Conservation (phyloP, 192 early-diverging fungal genomes). For the Coemansia furcata region DNA sequence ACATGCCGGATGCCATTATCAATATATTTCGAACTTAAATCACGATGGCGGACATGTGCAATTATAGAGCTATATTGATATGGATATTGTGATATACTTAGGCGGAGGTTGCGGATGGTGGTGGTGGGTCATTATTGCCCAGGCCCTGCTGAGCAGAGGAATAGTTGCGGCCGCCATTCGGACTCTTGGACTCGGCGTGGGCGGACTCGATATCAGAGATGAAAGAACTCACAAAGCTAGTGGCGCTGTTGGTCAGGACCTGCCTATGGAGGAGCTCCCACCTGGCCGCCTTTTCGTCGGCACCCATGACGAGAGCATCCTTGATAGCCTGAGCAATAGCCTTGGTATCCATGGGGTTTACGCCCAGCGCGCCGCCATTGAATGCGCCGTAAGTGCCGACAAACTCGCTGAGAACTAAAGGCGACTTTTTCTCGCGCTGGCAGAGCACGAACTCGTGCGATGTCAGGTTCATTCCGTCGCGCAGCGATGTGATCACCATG, state of each 20-base stretch:
- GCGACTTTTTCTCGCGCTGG: conserved; percentile 77
- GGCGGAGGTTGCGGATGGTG: not conserved
- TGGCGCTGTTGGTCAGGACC: conserved; percentile 66
- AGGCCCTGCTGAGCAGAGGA: not conserved
- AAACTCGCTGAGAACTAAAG: conserved; percentile 94
- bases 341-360: conserved; percentile 97
- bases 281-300: conserved; percentile 71
- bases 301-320: conserved; percentile 77
- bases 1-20: not conserved
- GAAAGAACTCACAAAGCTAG: conserved; percentile 66
- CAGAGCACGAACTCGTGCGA: conserved; percentile 93
- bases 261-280: conserved; percentile 74
- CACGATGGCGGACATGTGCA: not conserved
- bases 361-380: conserved; percentile 74
- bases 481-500: conserved; percentile 84
- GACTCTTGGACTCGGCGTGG: conserved; percentile 17
- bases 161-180: conserved; percentile 1
- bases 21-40: not conserved
- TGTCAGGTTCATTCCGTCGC: conserved; percentile 98
- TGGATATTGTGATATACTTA: not conserved
- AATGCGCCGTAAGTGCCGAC: conserved; percentile 92
- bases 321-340: conserved; percentile 88
- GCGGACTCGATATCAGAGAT: conserved; percentile 37
- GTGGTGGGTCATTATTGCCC: not conserved
- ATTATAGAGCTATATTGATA: not conserved